Conservation (phyloP, 306 rosid genomes). For the Prunus salicina region DNA sequence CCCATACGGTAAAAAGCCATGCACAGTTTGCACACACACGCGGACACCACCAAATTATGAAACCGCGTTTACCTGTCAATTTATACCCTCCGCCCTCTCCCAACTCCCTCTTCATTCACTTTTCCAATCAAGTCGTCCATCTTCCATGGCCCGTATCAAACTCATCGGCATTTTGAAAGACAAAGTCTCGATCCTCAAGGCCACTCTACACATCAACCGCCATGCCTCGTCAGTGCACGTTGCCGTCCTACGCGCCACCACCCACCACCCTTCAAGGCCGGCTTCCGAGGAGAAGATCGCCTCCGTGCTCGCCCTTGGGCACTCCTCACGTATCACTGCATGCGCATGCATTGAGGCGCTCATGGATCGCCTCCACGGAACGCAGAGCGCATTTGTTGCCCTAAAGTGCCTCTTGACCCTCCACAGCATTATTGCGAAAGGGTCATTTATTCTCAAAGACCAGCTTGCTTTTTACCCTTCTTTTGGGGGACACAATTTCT, state of each 20-base stretch:
- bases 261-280: constrained; percentile 44
- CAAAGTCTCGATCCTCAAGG: constrained; percentile 58
- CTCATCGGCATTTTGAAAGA: constrained; percentile 57
- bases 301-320: constrained; percentile 43
- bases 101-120: background rate
- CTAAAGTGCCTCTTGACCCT: constrained; percentile 72
- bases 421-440: constrained; percentile 46
- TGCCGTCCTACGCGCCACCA: constrained; percentile 74
- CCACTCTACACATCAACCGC: constrained; percentile 47
- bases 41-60: background rate
- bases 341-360: constrained; percentile 54
- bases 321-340: constrained; percentile 32
- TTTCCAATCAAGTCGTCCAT: background rate
- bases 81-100: background rate
- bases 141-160: constrained; percentile 35
- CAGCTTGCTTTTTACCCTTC: constrained; percentile 52
- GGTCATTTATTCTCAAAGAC: constrained; percentile 51
- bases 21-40: background rate
- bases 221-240: constrained; percentile 41
- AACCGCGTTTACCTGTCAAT: constrained; percentile 7
- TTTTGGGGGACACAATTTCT: constrained; percentile 64
- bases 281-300: constrained; percentile 49
- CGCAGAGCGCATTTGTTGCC: constrained; percentile 65
- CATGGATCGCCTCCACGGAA: constrained; percentile 69
- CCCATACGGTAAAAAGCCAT: background rate